Conservation (phyloP, 345 rosid species). For the Geranium rotundifolium region DNA sequence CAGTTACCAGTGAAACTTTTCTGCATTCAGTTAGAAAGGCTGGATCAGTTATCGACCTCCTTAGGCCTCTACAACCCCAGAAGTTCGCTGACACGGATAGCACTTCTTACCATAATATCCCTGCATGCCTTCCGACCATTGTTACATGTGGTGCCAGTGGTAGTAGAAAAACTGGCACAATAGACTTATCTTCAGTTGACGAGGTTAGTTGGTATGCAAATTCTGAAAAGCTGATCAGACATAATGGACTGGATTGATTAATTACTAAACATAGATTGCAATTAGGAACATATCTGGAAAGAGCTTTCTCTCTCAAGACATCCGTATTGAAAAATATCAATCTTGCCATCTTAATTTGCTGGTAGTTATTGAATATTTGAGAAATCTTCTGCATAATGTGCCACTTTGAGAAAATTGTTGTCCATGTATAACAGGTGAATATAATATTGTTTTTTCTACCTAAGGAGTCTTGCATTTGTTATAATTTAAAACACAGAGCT, state of each 20-base stretch:
- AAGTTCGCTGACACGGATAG: conserved; percentile 42
- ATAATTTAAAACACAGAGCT: not conserved
- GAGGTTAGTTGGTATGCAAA: conserved; percentile 40
- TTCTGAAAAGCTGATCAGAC: not conserved
- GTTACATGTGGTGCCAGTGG: conserved; percentile 36
- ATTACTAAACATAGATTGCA: too few relatives aligned
- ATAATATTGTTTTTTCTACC: too few relatives aligned
- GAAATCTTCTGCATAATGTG: too few relatives aligned
- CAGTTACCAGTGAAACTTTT: conserved; percentile 29
- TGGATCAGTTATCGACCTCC: conserved; percentile 45
- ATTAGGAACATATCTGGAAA: too few relatives aligned
- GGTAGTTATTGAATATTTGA: too few relatives aligned
- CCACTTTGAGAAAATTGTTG: too few relatives aligned
- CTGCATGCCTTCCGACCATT: conserved; percentile 34
- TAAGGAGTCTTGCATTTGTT: not conserved
- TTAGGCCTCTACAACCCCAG: conserved; percentile 36
- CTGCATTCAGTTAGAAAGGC: conserved; percentile 49
- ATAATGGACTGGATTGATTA: not conserved
- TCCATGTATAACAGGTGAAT: not conserved
- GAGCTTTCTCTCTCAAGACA: too few relatives aligned
- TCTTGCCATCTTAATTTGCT: too few relatives aligned
- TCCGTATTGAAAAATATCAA: too few relatives aligned
- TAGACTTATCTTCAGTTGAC: conserved; percentile 35
- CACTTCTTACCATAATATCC: conserved; percentile 19
- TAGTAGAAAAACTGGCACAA: conserved; percentile 29